phyloP scores from a whole-genome alignment of 305 asterid genomes.

The Solanum hybrid region DNA sequence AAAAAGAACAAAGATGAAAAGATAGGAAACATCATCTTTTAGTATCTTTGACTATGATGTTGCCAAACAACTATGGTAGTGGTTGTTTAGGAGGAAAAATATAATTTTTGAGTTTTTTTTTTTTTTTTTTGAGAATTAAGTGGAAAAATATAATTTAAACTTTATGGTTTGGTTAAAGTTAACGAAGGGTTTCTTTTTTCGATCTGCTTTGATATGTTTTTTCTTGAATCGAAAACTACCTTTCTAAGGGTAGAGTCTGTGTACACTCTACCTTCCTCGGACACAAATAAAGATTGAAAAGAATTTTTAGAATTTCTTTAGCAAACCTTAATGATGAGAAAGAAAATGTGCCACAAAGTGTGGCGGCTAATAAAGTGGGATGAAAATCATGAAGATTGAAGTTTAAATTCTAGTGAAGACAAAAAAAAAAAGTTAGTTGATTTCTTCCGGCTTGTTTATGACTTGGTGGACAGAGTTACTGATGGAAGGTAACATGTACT shows the following conservation, averaged over 20 bases:
- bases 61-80: neutral
- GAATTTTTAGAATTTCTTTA: neutral
- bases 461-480: neutral
- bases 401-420: neutral
- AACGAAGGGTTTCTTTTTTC: neutral
- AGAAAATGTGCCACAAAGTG: neutral
- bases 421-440: neutral
- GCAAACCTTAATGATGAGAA: neutral
- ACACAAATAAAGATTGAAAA: neutral
- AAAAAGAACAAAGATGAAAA: constrained; percentile 4
- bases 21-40: neutral
- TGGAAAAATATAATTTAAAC: neutral
- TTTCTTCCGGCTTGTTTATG: neutral
- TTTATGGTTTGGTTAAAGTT: neutral
- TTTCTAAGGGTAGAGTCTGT: neutral
- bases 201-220: neutral
- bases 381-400: neutral
- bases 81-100: neutral
- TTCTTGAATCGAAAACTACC: neutral
- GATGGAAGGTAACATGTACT: neutral
- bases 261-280: neutral
- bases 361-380: neutral
- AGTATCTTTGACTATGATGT: constrained; percentile 4
- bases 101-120: neutral
- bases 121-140: no score